Percentiles rank a stretch among this genome's conserved stretches.
Conservation (phyloP, 768 basidiomycete species). For the Dentipellis sp. region DNA sequence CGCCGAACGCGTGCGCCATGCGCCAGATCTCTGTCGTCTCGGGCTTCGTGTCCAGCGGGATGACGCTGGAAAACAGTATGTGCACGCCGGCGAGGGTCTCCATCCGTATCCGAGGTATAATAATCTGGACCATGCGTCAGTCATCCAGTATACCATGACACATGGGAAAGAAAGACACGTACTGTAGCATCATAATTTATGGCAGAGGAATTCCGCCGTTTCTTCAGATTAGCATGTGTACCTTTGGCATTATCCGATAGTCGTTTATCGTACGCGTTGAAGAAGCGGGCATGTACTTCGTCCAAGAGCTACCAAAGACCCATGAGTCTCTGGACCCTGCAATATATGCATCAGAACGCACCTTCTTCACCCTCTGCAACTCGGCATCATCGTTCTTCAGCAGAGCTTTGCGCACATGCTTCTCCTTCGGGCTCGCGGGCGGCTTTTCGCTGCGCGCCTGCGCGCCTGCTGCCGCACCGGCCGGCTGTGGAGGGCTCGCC, state of each 20-base stretch:
- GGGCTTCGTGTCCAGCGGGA: conserved; percentile 78
- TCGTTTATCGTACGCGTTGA: conserved; percentile 48
- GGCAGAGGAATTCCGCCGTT: conserved; percentile 19
- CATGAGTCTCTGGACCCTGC: not conserved
- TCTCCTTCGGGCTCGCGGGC: conserved; percentile 27
- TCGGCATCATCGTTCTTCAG: conserved; percentile 85
- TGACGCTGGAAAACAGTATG: conserved; percentile 90
- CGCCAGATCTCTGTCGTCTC: conserved; percentile 81
- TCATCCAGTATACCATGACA: not conserved
- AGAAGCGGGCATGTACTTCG: conserved; percentile 74
- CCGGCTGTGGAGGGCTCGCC: not conserved
- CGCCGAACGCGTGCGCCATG: conserved; percentile 83
- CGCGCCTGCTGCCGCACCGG: not conserved
- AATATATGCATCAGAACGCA: conserved; percentile 25
- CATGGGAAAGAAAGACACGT: conserved; percentile 16
- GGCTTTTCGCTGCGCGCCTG: conserved; percentile 3
- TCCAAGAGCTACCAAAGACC: conserved; percentile 64
- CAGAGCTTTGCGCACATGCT: conserved; percentile 55
- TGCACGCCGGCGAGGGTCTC: conserved; percentile 71
- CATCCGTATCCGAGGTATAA: conserved; percentile 75
- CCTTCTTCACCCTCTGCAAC: conserved; percentile 67
- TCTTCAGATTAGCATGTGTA: conserved; percentile 17
- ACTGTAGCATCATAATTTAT: conserved; percentile 70
- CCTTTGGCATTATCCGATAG: conserved; percentile 20
- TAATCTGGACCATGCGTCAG: conserved; percentile 38